Evolutionary conservation across 805 yeast species (phyloP).

Genomic region (Suhomyces tanzawaensis): DNA sequence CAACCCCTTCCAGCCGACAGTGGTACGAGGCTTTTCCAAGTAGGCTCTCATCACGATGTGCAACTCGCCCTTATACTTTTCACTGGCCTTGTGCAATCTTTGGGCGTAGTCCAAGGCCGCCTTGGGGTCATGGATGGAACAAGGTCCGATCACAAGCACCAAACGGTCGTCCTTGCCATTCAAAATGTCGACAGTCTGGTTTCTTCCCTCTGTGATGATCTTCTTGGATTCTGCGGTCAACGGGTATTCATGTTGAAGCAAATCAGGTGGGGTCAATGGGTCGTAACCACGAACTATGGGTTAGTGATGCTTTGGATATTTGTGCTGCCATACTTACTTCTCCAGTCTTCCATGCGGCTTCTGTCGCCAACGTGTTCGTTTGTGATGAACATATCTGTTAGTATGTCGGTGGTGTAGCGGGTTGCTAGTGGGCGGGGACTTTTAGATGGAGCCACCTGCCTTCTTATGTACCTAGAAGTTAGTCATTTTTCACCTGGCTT

Average conservation of each 20-base stretch:
- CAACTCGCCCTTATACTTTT: slow-evolving; percentile 68
- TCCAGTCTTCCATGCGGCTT: slow-evolving; percentile 55
- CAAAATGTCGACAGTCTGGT: slow-evolving; percentile 67
- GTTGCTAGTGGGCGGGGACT: neutral
- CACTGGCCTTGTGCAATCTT: slow-evolving; percentile 56
- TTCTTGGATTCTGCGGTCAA: slow-evolving; percentile 57
- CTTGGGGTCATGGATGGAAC: slow-evolving; percentile 91
- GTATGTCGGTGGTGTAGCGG: neutral
- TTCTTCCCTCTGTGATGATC: slow-evolving; percentile 72
- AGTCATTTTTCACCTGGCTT: neutral
- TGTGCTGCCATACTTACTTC: slow-evolving; percentile 35
- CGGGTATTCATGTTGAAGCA: slow-evolving; percentile 82
- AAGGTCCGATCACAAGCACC: slow-evolving; percentile 91
- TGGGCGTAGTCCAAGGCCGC: slow-evolving; percentile 90
- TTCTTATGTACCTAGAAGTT: neutral
- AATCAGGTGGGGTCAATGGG: slow-evolving; percentile 93
- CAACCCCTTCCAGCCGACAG: slow-evolving; percentile 98
- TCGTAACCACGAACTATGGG: slow-evolving; percentile 72
- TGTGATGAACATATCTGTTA: slow-evolving; percentile 65
- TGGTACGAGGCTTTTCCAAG: slow-evolving; percentile 96
- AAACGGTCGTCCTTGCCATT: slow-evolving; percentile 84
- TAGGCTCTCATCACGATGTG: slow-evolving; percentile 95
- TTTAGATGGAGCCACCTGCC: neutral
- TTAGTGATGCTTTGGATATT: slow-evolving; percentile 13
- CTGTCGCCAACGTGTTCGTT: slow-evolving; percentile 86